Evolutionary conservation across 331 rosid genomes (phyloP), one percentile per base, ranked within the genome.

Genomic region (Pyracantha coccinea): DNA sequence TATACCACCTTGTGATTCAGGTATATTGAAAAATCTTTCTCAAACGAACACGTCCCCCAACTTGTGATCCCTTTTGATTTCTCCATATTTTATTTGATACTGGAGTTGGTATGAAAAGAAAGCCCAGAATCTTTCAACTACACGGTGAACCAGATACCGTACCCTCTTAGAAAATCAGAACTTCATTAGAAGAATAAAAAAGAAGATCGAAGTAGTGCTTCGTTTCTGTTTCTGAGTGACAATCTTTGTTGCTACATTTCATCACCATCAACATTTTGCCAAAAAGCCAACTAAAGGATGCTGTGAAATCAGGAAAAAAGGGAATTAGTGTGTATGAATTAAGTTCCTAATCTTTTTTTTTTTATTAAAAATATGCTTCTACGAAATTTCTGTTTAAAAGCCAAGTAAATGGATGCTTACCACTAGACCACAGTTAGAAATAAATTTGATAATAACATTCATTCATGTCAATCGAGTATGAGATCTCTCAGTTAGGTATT

Each of bases 91-190:
- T 14, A 16, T 7, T 72, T 72, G 68, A 38, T 31, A 33, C 17
- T 33, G 35, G 75, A 33, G 83, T 77, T 41, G 68, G 68, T 73
- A 76, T 66, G 83, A 81, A 60, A 69, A 77, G 87, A 86, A 60
- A 68, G 78, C 85, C 78, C 75, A 85, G 93, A 90, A 90, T 85
- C 91, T 81, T 80, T 74, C 31, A 57, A 78, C 17, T 87, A 85
- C 83, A 85, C 68, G 75, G 79, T 88, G 96, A 83, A 90, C 91
- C 85, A 66, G 83, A 86, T 88, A 72, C 83, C 87, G 45, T 38
- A 10, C 45, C 45, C 45, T 38, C 45, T 84, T 23, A 75, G 70
- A 80, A 29, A 63, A 59, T 64, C 31, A 16, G 72, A 83, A 71
- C 66, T 68, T 58, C 35, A 65, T 38, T 38, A 38, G 66, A 77